Percentiles rank a stretch among this genome's conserved stretches.
These are phyloP conservation scores for Brassica incana DNA, from an alignment of 345 rosid species.

Conservation along the genomic window DNA sequence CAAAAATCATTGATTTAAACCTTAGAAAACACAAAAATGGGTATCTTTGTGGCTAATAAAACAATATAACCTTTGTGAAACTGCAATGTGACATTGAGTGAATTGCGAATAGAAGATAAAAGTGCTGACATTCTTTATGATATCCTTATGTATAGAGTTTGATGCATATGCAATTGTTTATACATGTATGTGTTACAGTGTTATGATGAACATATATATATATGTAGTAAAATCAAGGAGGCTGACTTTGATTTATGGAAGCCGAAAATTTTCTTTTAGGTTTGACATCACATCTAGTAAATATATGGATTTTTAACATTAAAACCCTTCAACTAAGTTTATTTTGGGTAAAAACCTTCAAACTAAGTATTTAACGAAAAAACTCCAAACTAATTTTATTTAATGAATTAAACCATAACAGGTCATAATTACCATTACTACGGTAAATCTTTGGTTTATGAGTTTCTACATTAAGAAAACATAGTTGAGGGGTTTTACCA, in stretches of 20 bases:
- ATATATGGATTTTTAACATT: neutral
- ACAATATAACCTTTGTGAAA: neutral
- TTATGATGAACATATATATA: neutral
- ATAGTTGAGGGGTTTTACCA: too few species aligned
- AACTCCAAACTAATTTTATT: too few species aligned
- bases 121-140: neutral
- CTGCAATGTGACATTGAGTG: constrained; percentile 6
- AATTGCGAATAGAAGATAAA: neutral
- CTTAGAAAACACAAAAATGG: neutral
- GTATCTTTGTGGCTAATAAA: neutral
- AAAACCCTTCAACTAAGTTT: too few species aligned
- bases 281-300: neutral
- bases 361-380: too few species aligned
- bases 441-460: too few species aligned
- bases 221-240: neutral
- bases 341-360: too few species aligned
- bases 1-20: neutral
- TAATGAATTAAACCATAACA: too few species aligned
- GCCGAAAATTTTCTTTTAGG: neutral
- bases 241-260: neutral
- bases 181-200: neutral
- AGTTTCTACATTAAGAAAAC: too few species aligned
- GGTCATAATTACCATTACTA: too few species aligned
- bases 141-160: neutral
- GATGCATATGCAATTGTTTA: neutral